Conservation (phyloP, 2,329 filamentous ascomycete genomes). For the Pyrenophora seminiperda region DNA sequence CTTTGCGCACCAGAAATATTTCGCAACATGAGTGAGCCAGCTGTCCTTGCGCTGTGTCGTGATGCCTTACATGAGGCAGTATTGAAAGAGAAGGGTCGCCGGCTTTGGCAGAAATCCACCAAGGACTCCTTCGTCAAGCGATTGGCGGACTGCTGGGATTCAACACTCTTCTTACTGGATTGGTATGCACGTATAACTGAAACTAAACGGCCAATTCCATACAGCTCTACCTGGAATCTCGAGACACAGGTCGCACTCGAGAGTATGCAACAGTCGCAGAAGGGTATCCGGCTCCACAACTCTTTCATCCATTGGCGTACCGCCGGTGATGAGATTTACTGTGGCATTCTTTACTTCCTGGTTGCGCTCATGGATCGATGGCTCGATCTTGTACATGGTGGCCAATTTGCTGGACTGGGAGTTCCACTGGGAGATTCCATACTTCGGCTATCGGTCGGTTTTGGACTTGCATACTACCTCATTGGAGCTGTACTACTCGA, state of each 20-base stretch:
- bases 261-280: constrained; percentile 59
- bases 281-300: constrained; percentile 61
- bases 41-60: constrained; percentile 55
- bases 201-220: constrained; percentile 57
- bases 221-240: constrained; percentile 64
- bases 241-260: constrained; percentile 61
- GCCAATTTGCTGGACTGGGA: constrained; percentile 46
- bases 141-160: constrained; percentile 58
- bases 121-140: constrained; percentile 56
- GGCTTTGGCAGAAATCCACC: constrained; percentile 51
- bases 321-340: constrained; percentile 60
- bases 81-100: constrained; percentile 51
- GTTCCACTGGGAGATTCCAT: constrained; percentile 32
- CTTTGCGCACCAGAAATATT: constrained; percentile 46
- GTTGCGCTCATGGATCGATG: constrained; percentile 62
- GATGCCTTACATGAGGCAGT: constrained; percentile 55
- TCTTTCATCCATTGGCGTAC: constrained; percentile 65
- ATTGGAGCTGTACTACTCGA: constrained; percentile 63
- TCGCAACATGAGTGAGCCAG: constrained; percentile 54
- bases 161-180: constrained; percentile 60
- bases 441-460: constrained; percentile 57
- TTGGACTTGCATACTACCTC: constrained; percentile 63
- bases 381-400: constrained; percentile 56
- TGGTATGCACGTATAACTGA: constrained; percentile 59
- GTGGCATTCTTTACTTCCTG: constrained; percentile 60